These are phyloP conservation scores for Tetrapisispora arboricola DNA, from an alignment of 805 yeast species.

Conservation along the genomic window DNA sequence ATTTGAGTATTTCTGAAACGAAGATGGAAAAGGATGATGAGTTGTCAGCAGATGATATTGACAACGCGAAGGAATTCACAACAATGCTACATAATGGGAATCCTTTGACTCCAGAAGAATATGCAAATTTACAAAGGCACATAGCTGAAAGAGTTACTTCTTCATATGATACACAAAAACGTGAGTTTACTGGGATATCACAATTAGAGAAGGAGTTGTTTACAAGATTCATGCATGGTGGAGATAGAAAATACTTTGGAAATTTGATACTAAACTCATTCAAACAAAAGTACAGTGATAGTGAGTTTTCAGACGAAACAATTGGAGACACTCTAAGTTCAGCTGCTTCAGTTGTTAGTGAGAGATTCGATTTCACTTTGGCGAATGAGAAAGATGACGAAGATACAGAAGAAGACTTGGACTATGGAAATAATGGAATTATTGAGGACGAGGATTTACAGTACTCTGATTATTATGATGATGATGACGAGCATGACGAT, in stretches of 20 bases:
- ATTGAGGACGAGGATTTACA: slow-evolving; percentile 16
- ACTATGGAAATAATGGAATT: slow-evolving; percentile 21
- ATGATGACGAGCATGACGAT: slow-evolving; percentile 22
- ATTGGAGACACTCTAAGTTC: slow-evolving; percentile 21
- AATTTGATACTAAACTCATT: slow-evolving; percentile 23
- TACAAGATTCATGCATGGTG: slow-evolving; percentile 25
- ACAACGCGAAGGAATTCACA: slow-evolving; percentile 16
- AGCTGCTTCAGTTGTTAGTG: slow-evolving; percentile 20
- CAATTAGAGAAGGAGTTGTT: slow-evolving; percentile 25
- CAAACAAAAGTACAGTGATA: slow-evolving; percentile 16
- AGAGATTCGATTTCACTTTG: slow-evolving; percentile 7
- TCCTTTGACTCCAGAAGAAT: slow-evolving; percentile 24
- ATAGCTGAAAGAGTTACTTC: slow-evolving; percentile 26
- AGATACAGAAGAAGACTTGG: slow-evolving; percentile 18
- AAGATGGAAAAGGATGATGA: no score
- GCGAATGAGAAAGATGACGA: slow-evolving; percentile 14
- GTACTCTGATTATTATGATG: slow-evolving; percentile 21
- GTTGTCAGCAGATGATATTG: not conserved
- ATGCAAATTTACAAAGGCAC: slow-evolving; percentile 23
- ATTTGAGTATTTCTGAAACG: not conserved
- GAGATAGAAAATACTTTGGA: slow-evolving; percentile 21
- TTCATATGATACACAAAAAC: slow-evolving; percentile 20
- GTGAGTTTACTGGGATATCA: slow-evolving; percentile 20
- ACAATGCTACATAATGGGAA: slow-evolving; percentile 24
- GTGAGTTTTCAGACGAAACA: slow-evolving; percentile 16